Evolutionary conservation across 2,329 filamentous ascomycete genomes (phyloP), one percentile per base, ranked within the genome.

Genomic region (Elsinoe ampelina): DNA sequence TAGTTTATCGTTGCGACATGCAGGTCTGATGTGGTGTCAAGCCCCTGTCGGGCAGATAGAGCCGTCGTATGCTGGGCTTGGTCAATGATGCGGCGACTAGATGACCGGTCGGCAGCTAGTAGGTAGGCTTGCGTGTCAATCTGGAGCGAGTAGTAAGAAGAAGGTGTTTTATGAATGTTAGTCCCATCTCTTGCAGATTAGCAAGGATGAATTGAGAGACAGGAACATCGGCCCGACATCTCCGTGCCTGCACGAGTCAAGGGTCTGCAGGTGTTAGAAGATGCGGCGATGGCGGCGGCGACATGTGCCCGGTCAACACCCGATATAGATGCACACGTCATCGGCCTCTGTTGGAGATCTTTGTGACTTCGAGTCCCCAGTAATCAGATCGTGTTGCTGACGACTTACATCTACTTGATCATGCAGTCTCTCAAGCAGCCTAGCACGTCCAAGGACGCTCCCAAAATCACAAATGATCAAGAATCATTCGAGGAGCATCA

Each of bases 401-500:
- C 26, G 26, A 30, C 26, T 30, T 5, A 30, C 8, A 30, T 30
- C 26, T 30, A 7, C 26, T 30, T 30, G 10, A 55, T 15, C 2
- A 56, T 45, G 54, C 39, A 55, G 8, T 47, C 39, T 13, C 15
- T 17, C 3, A 19, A 38, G n/a, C 20, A 38, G n/a, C 8, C 26
- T 8, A 47, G 1, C 17, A 12, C 2, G 1, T 36, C 13, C 22
- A 36, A 38, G 15, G 41, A 45, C 36, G 22, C 42, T 10, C 39
- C 52, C 22, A 26, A 20, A 34, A 20, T 55, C 11, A 48, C 48
- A 4, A 12, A 38, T 19, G 19, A 45, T 11, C n/a, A 54, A 42
- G 58, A 60, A 36, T 51, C 58, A 13, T 57, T 48, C 34, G 52
- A 58, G 22, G 58, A 60, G 26, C 50, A 50, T 35, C 35, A 56